A percentile compares a stretch with the other conserved stretches of the same genome.
Evolutionary conservation across 2,329 filamentous ascomycete genomes (phyloP).

Genomic region (Emmonsiellopsis sp.): DNA sequence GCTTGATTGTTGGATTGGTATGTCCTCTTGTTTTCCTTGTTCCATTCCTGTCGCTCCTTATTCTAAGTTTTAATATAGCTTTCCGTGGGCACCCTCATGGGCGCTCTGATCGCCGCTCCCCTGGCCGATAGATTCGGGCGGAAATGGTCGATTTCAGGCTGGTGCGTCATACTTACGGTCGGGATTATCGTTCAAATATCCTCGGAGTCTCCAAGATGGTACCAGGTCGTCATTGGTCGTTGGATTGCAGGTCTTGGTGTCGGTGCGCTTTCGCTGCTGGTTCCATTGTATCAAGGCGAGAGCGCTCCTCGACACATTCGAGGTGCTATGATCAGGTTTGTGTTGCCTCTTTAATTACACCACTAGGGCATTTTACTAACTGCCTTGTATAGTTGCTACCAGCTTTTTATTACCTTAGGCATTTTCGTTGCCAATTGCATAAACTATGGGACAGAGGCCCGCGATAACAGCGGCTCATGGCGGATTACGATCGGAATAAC

Average conservation of each 20-base stretch:
- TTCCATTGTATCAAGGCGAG: slow-evolving; percentile 42
- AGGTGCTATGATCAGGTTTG: slow-evolving; percentile 36
- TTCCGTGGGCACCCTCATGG: slow-evolving; percentile 37
- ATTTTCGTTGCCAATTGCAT: slow-evolving; percentile 42
- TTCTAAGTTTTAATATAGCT: slow-evolving; percentile 19
- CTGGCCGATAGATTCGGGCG: slow-evolving; percentile 38
- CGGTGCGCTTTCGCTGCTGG: slow-evolving; percentile 37
- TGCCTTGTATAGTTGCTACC: slow-evolving; percentile 31
- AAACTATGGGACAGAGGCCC: slow-evolving; percentile 38
- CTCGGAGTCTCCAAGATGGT: slow-evolving; percentile 29
- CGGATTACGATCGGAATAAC: slow-evolving; percentile 48
- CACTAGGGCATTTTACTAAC: neutral
- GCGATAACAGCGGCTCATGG: slow-evolving; percentile 38
- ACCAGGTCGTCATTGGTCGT: slow-evolving; percentile 38
- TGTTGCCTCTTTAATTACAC: neutral
- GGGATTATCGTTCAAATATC: slow-evolving; percentile 41
- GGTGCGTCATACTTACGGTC: slow-evolving; percentile 37
- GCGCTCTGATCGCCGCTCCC: slow-evolving; percentile 31
- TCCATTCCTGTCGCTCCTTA: neutral
- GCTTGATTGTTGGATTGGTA: slow-evolving; percentile 38
- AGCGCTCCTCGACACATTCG: slow-evolving; percentile 39
- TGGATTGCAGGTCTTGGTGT: slow-evolving; percentile 40
- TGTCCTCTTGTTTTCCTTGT: slow-evolving; percentile 7
- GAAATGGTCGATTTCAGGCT: slow-evolving; percentile 36
- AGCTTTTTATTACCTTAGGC: slow-evolving; percentile 42